Evolutionary conservation across 139 green algal genomes (phyloP), one percentile per base, ranked within the genome.

Genomic region (Picochlorum sp.): DNA sequence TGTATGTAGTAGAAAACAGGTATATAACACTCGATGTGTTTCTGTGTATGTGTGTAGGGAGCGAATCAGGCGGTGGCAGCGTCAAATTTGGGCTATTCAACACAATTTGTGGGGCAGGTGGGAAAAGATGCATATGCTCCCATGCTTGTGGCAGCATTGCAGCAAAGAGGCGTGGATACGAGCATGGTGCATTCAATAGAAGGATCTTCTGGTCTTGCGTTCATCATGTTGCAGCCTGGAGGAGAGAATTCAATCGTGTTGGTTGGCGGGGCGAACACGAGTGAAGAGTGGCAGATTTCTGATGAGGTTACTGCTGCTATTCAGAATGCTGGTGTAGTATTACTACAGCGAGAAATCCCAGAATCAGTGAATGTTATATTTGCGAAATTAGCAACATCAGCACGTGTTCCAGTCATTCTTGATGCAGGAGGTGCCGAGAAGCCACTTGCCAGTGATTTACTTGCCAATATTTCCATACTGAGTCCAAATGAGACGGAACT

Each of bases 401-500:
- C 83, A 2, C 75, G 78, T 34, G 85, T 91, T 58, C 80, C 80
- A 4, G 90, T 97, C n/a, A 47, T 92, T 47, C 71, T 96, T 45
- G 89, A 96, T 66, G 84, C 79, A 4, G 89, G 89, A 4, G 89
- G 89, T 15, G 72, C 82, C 24, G 87, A 95, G 56, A 79, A 62
- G 1, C 81, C 84, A 1, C 64, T 95, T 6, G 38, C 41, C 0
- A 34, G 28, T 4, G 72, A 85, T 41, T 67, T 95, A 56, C 79
- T 96, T 50, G n/a, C 78, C 9, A 75, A 62, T 57, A 45, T 94
- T 4, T 63, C 69, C 18, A 60, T 89, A n/a, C 71, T 96, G 10
- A 84, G 69, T 13, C 89, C 89, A n/a, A 96, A 96, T 71, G 89
- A 96, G 74, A 95, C 87, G 2, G 89, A 95, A 74, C 83, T 96